These are phyloP conservation scores for Ceratocystis smalleyi DNA, from an alignment of 2,329 filamentous ascomycete species.

Conservation along the genomic window DNA sequence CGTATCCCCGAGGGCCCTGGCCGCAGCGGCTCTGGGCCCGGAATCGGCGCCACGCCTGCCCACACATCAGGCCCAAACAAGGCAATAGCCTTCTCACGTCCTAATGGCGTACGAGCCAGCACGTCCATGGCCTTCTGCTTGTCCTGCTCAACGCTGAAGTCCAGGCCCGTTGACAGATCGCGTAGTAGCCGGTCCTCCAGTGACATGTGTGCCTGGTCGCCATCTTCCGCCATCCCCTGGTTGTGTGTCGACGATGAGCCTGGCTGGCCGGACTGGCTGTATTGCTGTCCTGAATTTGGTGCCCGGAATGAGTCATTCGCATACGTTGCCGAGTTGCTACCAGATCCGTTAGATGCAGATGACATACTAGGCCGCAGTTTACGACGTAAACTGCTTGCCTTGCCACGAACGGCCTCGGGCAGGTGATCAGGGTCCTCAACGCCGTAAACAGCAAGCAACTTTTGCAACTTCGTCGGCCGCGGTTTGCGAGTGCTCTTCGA, in stretches of 20 bases:
- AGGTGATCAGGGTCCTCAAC: conserved; percentile 84
- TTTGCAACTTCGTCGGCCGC: conserved; percentile 89
- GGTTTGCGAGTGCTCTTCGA: conserved; percentile 91
- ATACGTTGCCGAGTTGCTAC: conserved; percentile 17
- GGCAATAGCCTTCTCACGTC: conserved; percentile 35
- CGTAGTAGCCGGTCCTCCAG: conserved; percentile 38
- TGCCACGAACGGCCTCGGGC: conserved; percentile 65
- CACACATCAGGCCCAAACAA: conserved; percentile 38
- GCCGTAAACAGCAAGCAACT: conserved; percentile 75
- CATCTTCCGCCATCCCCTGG: conserved; percentile 16
- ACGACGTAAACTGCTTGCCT: conserved; percentile 56
- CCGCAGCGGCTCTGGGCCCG: conserved; percentile 16
- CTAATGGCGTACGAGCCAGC: conserved; percentile 34
- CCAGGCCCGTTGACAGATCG: conserved; percentile 32
- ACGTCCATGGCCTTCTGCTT: conserved; percentile 39
- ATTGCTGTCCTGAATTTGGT: conserved; percentile 19
- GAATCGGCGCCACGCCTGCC: conserved; percentile 19
- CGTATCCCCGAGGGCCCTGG: conserved; percentile 21
- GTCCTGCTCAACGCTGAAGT: conserved; percentile 31
- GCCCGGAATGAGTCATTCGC: conserved; percentile 18
- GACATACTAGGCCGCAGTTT: conserved; percentile 47
- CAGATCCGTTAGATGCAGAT: conserved; percentile 11
- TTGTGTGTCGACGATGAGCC: conserved; percentile 21
- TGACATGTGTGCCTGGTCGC: conserved; percentile 21
- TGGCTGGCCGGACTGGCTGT: conserved; percentile 18